Evolutionary conservation across 2,329 filamentous ascomycete species (phyloP).

Genomic region (Metarhizium sp.): DNA sequence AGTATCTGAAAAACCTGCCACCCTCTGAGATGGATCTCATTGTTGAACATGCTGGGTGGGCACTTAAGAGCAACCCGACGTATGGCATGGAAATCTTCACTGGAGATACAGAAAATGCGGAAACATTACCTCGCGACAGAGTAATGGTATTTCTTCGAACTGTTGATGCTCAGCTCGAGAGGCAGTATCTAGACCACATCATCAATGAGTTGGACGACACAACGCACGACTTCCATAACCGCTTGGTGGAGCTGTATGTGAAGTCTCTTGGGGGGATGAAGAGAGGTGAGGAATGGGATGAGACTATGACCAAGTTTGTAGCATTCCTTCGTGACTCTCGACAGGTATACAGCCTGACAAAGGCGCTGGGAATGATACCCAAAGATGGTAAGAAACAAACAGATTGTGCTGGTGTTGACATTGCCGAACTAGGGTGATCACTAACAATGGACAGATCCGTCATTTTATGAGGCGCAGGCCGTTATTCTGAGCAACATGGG

Average conservation of each 20-base stretch:
- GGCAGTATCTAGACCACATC: constrained; percentile 82
- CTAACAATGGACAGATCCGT: constrained; percentile 50
- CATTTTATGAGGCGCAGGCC: constrained; percentile 83
- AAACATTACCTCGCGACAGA: constrained; percentile 68
- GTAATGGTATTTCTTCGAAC: constrained; percentile 66
- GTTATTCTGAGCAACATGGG: constrained; percentile 92
- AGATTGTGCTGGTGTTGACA: constrained; percentile 3
- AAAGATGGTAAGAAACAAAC: constrained; percentile 53
- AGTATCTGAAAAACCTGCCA: constrained; percentile 81
- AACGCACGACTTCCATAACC: constrained; percentile 80
- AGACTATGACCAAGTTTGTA: constrained; percentile 58
- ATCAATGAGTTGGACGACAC: constrained; percentile 78
- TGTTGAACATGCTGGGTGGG: constrained; percentile 86
- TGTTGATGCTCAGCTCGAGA: constrained; percentile 63
- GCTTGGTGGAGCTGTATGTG: constrained; percentile 60
- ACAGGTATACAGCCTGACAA: constrained; percentile 66
- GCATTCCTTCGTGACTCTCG: constrained; percentile 65
- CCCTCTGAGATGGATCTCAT: constrained; percentile 85
- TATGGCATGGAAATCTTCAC: constrained; percentile 89
- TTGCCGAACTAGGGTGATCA: not conserved
- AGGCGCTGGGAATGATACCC: constrained; percentile 69
- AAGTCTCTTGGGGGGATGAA: constrained; percentile 44
- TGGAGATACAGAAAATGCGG: constrained; percentile 89
- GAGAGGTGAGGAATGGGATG: constrained; percentile 40
- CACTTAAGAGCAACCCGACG: constrained; percentile 59